Evolutionary conservation across 345 rosid genomes (phyloP).

Genomic region (Diplotaxis tenuifolia): DNA sequence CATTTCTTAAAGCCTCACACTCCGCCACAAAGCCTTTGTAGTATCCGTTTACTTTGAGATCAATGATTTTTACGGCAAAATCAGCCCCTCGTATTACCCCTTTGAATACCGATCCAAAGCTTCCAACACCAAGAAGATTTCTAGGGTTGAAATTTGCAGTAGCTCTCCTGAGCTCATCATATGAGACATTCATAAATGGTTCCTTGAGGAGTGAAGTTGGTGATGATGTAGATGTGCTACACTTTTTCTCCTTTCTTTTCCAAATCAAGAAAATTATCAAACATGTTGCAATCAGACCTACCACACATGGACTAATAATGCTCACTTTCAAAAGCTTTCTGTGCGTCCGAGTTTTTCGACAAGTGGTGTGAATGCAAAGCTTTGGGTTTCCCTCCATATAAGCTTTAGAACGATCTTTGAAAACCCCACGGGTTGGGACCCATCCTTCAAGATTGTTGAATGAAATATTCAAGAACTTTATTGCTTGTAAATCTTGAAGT

Average conservation of each 20-base stretch:
- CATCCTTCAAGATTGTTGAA: slow-evolving; percentile 48
- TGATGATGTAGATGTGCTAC: slow-evolving; percentile 3
- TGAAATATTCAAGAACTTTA: slow-evolving; percentile 48
- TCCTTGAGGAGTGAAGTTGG: slow-evolving; percentile 21
- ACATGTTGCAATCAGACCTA: slow-evolving; percentile 18
- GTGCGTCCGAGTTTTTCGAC: slow-evolving; percentile 9
- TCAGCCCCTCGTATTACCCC: slow-evolving; percentile 19
- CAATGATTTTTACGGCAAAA: slow-evolving; percentile 48
- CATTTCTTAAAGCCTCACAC: slow-evolving; percentile 49
- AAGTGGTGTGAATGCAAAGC: slow-evolving; percentile 31
- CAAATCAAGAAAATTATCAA: slow-evolving; percentile 17
- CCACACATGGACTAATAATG: slow-evolving; percentile 19
- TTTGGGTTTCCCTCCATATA: slow-evolving; percentile 37
- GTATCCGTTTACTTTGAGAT: slow-evolving; percentile 37
- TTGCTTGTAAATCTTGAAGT: slow-evolving; percentile 36
- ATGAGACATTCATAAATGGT: slow-evolving; percentile 43
- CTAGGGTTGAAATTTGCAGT: slow-evolving; percentile 38
- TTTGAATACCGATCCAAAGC: slow-evolving; percentile 45
- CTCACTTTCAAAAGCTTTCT: slow-evolving; percentile 6
- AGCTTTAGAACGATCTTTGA: slow-evolving; percentile 33
- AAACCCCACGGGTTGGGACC: slow-evolving; percentile 36
- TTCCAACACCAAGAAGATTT: slow-evolving; percentile 50
- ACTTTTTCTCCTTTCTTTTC: slow-evolving; percentile 24
- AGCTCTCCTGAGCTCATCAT: slow-evolving; percentile 45
- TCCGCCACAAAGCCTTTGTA: slow-evolving; percentile 49